Base-by-base conservation (phyloP, 208 protist species). In the Acanthamoeba castellanii region DNA sequence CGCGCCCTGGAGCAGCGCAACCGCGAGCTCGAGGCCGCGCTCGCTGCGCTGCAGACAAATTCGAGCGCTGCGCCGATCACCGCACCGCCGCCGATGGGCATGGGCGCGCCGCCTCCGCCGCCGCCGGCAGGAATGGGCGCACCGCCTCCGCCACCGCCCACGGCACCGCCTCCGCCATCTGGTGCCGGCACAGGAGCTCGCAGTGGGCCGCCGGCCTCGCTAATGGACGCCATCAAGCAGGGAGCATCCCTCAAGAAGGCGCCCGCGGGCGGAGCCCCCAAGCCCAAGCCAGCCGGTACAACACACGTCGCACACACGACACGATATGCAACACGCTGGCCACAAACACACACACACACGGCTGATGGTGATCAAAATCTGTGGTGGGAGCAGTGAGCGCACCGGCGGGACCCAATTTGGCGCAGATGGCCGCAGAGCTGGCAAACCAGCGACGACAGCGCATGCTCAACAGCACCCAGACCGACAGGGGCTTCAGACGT, bases 191-290 rank as follows among this genome's bases (percentile, higher is more conserved):
- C n/a, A n/a, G 27, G 16, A 11, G 30, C 30, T 45, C 13, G n/a
- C 3, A n/a, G 30, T 25, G 37, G 70, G 0, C 30, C 8, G 14
- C 70, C 70, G 27, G 37, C 32, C 14, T 78, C 70, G 27, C n/a
- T 78, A 5, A 78, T 78, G 70, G 70, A 78, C 70, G 70, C 70
- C 70, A 78, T 78, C 70, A 78, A 78, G 70, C 70, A 45, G 18
- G 70, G 70, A 45, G 8, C 70, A 18, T 18, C n/a, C 14, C 70
- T 78, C 37, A 78, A 78, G 70, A 78, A 78, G 32, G 34, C 70
- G 37, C 20, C 70, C 70, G 70, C 70, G 8, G 18, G 70, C 70
- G 27, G 70, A 78, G 61, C 52, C 16, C 52, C 52, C 20, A 78
- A 78, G 70, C 70, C 70, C n/a, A 78, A 78, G 70, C 70, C 70